A percentile compares a stretch with the other conserved stretches of the same genome.
Conservation (phyloP, 148 eudicot species). For the Silene uniflora region DNA sequence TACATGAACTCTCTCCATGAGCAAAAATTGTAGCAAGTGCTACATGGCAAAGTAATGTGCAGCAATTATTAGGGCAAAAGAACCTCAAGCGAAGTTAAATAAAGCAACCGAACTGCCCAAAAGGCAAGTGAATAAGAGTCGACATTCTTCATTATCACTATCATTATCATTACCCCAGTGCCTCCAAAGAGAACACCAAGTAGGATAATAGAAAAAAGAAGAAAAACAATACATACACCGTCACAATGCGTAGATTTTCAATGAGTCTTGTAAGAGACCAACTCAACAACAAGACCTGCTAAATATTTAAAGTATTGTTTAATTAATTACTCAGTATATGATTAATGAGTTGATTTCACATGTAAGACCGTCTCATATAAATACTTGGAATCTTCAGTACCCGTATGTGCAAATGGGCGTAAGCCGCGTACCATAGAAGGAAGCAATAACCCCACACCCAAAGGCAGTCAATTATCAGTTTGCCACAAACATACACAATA, state of each 20-base stretch:
- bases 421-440: not conserved
- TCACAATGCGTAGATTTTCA: not conserved
- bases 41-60: not conserved
- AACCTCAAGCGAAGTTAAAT: not conserved
- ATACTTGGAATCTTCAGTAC: not conserved
- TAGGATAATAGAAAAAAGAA: not conserved
- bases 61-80: not conserved
- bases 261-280: not conserved
- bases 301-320: not conserved
- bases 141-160: not conserved
- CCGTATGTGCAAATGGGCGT: not conserved
- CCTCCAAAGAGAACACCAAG: slow-evolving; percentile 2
- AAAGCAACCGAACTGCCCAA: not conserved
- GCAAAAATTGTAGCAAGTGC: not conserved
- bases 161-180: not conserved
- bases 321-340: not conserved
- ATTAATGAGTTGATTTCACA: not conserved
- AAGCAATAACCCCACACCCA: not conserved
- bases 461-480: not conserved
- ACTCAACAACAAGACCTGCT: too few relatives aligned
- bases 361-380: not conserved
- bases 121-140: not conserved
- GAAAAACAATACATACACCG: not conserved
- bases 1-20: not conserved
- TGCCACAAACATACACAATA: not conserved